Evolutionary conservation across 2,329 filamentous ascomycete genomes (phyloP).

Genomic region (Penicillium sp.): DNA sequence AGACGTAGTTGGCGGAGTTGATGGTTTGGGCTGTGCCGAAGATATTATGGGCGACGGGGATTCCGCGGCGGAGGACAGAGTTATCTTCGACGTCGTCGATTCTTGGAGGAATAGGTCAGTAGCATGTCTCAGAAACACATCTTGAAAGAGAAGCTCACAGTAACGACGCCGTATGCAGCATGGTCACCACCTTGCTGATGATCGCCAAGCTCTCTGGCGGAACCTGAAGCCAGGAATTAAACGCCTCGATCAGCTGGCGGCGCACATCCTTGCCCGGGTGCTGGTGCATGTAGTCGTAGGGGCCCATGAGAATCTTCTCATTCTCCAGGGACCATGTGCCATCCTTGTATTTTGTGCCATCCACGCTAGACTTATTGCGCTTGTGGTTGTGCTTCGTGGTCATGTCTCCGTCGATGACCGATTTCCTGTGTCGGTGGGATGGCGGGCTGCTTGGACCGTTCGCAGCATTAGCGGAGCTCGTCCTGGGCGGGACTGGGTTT

Average conservation of each 20-base stretch:
- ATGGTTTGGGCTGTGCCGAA: conserved; percentile 50
- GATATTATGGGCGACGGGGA: conserved; percentile 47
- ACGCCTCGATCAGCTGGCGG: conserved; percentile 42
- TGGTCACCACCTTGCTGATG: conserved; percentile 42
- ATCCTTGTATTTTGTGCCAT: conserved; percentile 38
- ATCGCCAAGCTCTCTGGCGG: conserved; percentile 37
- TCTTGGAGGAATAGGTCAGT: conserved; percentile 16
- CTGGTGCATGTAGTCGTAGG: conserved; percentile 43
- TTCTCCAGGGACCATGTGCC: conserved; percentile 37
- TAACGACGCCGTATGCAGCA: conserved; percentile 45
- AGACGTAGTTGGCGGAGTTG: conserved; percentile 49
- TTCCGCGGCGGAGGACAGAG: conserved; percentile 46
- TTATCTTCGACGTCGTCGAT: conserved; percentile 50
- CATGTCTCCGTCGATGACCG: conserved; percentile 53
- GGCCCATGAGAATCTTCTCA: conserved; percentile 42
- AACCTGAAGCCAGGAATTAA: conserved; percentile 44
- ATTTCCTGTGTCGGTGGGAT: conserved; percentile 8
- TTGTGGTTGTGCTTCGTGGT: conserved; percentile 29
- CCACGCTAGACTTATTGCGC: conserved; percentile 36
- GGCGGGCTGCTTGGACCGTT: conserved; percentile 9
- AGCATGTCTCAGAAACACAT: not conserved
- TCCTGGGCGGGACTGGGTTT: conserved; percentile 66
- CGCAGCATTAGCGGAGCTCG: conserved; percentile 57
- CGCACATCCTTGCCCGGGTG: conserved; percentile 46
- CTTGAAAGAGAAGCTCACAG: conserved; percentile 28